Conservation (phyloP, 371 early-diverging fungal species). For the Rhizopus stolonifer region DNA sequence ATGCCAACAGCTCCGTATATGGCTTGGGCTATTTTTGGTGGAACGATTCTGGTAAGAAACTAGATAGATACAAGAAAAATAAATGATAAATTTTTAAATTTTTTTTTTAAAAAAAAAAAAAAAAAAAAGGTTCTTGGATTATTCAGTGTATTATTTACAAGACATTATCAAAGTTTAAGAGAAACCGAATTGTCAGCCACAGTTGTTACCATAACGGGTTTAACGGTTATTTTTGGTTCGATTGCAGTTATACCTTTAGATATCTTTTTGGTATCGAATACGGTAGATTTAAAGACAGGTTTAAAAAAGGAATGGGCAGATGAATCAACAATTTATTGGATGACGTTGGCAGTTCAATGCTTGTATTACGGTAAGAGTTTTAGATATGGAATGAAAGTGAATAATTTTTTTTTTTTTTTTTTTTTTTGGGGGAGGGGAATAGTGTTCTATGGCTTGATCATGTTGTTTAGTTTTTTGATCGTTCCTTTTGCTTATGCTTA, state of each 20-base stretch:
- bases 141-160: slow-evolving; percentile 45
- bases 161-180: slow-evolving; percentile 44
- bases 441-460: slow-evolving; percentile 46
- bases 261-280: slow-evolving; percentile 62
- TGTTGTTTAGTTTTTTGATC: slow-evolving; percentile 41
- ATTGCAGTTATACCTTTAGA: slow-evolving; percentile 58
- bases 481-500: slow-evolving; percentile 59
- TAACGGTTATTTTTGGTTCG: slow-evolving; percentile 43
- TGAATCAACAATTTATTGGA: slow-evolving; percentile 39
- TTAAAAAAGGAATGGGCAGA: slow-evolving; percentile 64
- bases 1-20: not conserved
- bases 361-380: slow-evolving; percentile 50
- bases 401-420: no score
- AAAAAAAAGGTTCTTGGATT: slow-evolving; percentile 34
- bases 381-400: no score
- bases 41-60: not conserved
- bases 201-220: slow-evolving; percentile 35
- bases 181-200: slow-evolving; percentile 47
- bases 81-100: not conserved
- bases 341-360: slow-evolving; percentile 35
- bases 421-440: no score
- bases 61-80: not conserved
- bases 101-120: no score
- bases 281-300: slow-evolving; percentile 52
- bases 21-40: slow-evolving; percentile 1